Evolutionary conservation across 768 basidiomycete species (phyloP), one percentile per base, ranked within the genome.

Genomic region (Boletus huronensis): DNA sequence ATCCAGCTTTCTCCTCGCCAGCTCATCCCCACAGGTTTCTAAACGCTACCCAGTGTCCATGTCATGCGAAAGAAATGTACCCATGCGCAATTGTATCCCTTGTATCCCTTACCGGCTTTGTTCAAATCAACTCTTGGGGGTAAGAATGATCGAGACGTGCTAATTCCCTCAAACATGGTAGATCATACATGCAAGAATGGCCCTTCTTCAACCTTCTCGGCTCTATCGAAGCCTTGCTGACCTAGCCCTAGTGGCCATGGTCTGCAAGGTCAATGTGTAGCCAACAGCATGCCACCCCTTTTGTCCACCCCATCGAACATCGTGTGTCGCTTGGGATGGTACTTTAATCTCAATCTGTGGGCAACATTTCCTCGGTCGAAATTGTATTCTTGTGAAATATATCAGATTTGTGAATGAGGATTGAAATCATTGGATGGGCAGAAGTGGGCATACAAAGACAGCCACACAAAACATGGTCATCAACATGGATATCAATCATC

Each of bases 181-280:
- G 29, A 17, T 16, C 21, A 7, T 14, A 19, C 28, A 11, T 43
- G 16, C 39, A 8, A 8, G 28, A n/a, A 26, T 17, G 17, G 11
- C 13, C 23, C 31, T 17, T 10, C 21, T 29, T 29, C 3, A 31
- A 25, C 7, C 21, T 19, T 47, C 29, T 53, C 57, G 81, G 81
- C 80, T 80, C 80, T 78, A 68, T 82, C 81, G 81, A 82, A 82
- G 81, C 81, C 77, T 79, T 53, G 60, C 70, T 59, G 67, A 72
- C 68, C 59, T 10, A 69, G 72, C 74, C 72, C 49, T 41, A 26
- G 45, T 54, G 67, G 74, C 72, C 62, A 71, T 79, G 77, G 67
- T 73, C 72, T 65, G 69, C 64, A 63, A 77, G 82, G 83, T 84
- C 82, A 84, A 84, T 75, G 48, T 78, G 82, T 68, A 82, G 82